Evolutionary conservation across 2,329 filamentous ascomycete genomes (phyloP).

Genomic region (Claviceps purpurea): DNA sequence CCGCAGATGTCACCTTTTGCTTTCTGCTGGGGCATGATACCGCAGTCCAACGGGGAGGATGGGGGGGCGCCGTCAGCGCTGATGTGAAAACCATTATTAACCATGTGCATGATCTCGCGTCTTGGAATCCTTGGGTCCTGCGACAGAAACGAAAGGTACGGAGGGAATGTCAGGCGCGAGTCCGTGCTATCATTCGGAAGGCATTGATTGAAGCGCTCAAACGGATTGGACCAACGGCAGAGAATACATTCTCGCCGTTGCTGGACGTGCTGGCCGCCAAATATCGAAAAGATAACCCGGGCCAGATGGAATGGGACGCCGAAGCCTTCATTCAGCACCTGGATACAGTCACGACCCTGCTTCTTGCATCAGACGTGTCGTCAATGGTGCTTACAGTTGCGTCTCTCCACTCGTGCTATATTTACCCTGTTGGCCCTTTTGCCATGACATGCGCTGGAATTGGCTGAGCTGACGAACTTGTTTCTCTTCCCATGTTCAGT

Average conservation of each 20-base stretch:
- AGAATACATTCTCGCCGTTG: conserved; percentile 1
- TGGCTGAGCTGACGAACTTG: background rate
- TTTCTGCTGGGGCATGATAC: background rate
- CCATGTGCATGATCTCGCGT: background rate
- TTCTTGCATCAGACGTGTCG: conserved; percentile 1
- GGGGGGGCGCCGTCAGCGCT: background rate
- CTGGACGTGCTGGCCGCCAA: background rate
- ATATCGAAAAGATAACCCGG: background rate
- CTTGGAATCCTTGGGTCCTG: background rate
- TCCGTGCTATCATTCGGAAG: background rate
- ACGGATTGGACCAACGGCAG: background rate
- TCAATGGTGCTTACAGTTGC: conserved; percentile 4
- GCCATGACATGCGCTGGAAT: background rate
- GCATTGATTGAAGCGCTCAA: background rate
- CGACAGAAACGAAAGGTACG: background rate
- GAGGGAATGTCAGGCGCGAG: background rate
- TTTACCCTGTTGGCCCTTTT: background rate
- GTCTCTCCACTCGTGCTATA: background rate
- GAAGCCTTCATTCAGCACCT: background rate
- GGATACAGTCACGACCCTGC: conserved; percentile 1
- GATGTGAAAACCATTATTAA: conserved; percentile 1
- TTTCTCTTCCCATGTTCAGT: background rate
- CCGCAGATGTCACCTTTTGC: background rate
- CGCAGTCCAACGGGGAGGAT: conserved; percentile 1
- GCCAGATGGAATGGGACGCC: background rate